Evolutionary conservation across 2,329 filamentous ascomycete genomes (phyloP).

Genomic region (Neophaeococcomyces aloes): DNA sequence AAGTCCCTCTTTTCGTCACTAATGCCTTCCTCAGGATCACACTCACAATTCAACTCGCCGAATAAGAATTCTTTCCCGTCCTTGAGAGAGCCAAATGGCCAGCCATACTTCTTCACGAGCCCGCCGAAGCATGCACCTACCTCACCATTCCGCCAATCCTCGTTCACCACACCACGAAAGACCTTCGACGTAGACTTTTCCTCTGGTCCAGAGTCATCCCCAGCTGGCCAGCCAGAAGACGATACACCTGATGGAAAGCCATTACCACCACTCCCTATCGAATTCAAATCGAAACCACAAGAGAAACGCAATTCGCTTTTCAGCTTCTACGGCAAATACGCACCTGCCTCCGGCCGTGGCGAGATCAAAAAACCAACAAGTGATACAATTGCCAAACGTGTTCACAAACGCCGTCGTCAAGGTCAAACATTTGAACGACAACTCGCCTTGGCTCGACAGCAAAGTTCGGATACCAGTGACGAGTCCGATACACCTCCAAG

Average conservation of each 20-base stretch:
- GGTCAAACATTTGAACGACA: constrained; percentile 37
- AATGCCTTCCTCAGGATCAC: constrained; percentile 26
- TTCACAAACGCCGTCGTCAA: constrained; percentile 41
- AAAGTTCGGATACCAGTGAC: constrained; percentile 35
- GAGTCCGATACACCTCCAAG: constrained; percentile 27
- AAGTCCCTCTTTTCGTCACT: neutral
- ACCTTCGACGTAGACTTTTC: constrained; percentile 37
- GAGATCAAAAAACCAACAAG: constrained; percentile 47
- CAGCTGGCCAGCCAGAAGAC: constrained; percentile 36
- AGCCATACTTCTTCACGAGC: constrained; percentile 40
- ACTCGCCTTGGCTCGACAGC: constrained; percentile 25
- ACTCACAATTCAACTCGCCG: constrained; percentile 36
- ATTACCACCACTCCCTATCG: constrained; percentile 16
- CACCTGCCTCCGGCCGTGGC: constrained; percentile 50
- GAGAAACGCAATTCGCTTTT: constrained; percentile 32
- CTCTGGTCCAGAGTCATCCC: constrained; percentile 37
- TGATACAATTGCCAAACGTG: constrained; percentile 34
- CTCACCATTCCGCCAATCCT: constrained; percentile 31
- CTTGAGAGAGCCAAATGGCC: constrained; percentile 40
- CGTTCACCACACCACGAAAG: constrained; percentile 41
- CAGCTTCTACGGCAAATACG: constrained; percentile 34
- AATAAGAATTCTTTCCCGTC: constrained; percentile 38
- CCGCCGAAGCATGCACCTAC: constrained; percentile 24
- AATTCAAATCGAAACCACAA: constrained; percentile 18
- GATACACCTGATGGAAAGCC: constrained; percentile 36